Conservation (phyloP, 2,329 filamentous ascomycete genomes). For the Colletotrichum sidae region DNA sequence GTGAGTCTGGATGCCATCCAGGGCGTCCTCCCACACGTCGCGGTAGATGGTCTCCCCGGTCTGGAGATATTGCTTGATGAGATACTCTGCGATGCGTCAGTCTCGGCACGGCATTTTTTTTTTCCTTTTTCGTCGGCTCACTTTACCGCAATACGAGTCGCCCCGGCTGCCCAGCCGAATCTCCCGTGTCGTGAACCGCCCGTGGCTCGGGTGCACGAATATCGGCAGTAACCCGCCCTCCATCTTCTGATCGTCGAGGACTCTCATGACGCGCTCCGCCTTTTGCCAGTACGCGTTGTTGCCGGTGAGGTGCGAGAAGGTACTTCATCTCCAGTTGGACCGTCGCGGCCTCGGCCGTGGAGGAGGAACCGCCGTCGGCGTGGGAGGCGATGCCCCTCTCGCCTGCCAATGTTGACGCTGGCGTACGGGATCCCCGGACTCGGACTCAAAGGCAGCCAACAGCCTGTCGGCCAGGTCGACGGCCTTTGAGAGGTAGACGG, state of each 20-base stretch:
- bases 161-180: constrained; percentile 93
- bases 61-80: constrained; percentile 97
- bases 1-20: constrained; percentile 88
- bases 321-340: constrained; percentile 98
- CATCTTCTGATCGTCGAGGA: constrained; percentile 83
- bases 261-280: constrained; percentile 89
- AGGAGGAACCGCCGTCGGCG: constrained; percentile 86
- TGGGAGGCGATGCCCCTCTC: constrained; percentile 84
- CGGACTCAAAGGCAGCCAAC: constrained; percentile 86
- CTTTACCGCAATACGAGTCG: constrained; percentile 84
- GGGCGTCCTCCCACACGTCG: constrained; percentile 90
- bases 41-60: constrained; percentile 89
- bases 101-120: background rate
- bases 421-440: constrained; percentile 87
- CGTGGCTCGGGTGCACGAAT: constrained; percentile 83
- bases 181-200: constrained; percentile 83
- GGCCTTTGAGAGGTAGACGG: constrained; percentile 93
- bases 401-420: constrained; percentile 86
- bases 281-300: constrained; percentile 93
- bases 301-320: constrained; percentile 91
- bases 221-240: constrained; percentile 91
- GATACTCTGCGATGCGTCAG: constrained; percentile 71
- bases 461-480: constrained; percentile 90
- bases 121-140: background rate
- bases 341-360: constrained; percentile 91